Evolutionary conservation across 1,139 yeast species (phyloP).

Genomic region (Nadsonia starkeyi-henricii): DNA sequence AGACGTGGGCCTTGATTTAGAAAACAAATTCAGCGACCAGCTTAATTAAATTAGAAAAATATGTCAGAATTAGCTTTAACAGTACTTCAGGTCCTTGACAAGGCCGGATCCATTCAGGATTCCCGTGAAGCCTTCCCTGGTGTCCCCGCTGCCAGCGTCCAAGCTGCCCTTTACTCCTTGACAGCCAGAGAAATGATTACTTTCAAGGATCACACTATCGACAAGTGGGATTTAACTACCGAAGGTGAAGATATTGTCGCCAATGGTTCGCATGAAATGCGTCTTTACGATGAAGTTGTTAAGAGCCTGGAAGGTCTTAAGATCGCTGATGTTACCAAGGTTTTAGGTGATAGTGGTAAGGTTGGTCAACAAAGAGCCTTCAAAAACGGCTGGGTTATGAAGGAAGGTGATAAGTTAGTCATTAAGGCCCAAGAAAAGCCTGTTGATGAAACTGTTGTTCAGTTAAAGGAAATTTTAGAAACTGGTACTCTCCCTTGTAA

Average conservation of each 20-base stretch:
- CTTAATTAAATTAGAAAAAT: not conserved
- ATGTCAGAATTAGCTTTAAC: conserved; percentile 36
- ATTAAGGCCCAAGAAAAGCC: conserved; percentile 37
- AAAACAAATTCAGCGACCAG: too few species aligned
- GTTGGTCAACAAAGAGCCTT: conserved; percentile 98
- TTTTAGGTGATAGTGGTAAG: conserved; percentile 71
- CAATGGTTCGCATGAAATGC: conserved; percentile 82
- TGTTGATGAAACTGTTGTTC: conserved; percentile 51
- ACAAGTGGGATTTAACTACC: conserved; percentile 57
- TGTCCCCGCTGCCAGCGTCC: conserved; percentile 38
- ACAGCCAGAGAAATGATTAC: conserved; percentile 72
- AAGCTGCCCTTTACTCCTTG: conserved; percentile 75
- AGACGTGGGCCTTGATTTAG: too few species aligned
- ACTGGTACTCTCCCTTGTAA: conserved; percentile 36
- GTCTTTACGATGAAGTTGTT: conserved; percentile 64
- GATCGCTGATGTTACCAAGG: conserved; percentile 62
- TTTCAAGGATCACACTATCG: conserved; percentile 62
- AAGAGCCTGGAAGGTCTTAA: conserved; percentile 67
- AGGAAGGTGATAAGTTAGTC: conserved; percentile 69
- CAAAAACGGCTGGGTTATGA: conserved; percentile 91
- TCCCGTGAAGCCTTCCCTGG: conserved; percentile 46
- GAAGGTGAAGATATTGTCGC: conserved; percentile 73
- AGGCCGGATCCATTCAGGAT: conserved; percentile 46
- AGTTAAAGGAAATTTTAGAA: conserved; percentile 43
- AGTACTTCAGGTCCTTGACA: conserved; percentile 49